These are phyloP conservation scores for Vitis cinerea DNA, from an alignment of 164 flowering plant species.

Conservation along the genomic window DNA sequence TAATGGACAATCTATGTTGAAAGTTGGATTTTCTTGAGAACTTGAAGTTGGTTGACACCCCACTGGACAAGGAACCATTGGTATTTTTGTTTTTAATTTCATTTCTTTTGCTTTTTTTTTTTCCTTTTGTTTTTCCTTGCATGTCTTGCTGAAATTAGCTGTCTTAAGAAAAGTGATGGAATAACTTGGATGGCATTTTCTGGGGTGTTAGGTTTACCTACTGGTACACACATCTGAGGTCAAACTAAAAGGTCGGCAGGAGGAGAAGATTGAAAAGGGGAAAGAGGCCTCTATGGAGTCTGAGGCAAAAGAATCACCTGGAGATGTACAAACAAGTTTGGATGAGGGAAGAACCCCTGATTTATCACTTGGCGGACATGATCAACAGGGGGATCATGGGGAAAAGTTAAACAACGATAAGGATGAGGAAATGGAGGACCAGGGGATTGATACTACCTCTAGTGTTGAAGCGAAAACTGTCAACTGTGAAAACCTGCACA, in stretches of 20 bases:
- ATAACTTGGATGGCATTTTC: conserved; percentile 2
- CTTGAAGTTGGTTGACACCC: too few relatives aligned
- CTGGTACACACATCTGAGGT: conserved; percentile 74
- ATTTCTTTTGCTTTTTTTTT: background rate
- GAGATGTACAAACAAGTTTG: conserved; percentile 22
- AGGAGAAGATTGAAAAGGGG: conserved; percentile 28
- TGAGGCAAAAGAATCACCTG: conserved; percentile 24
- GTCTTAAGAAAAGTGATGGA: background rate
- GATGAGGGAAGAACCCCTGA: conserved; percentile 37
- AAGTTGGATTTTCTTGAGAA: too few relatives aligned
- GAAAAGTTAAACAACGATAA: conserved; percentile 22
- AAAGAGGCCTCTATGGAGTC: conserved; percentile 31
- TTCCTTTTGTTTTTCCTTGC: background rate
- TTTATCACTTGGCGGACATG: conserved; percentile 24
- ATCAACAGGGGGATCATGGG: conserved; percentile 24
- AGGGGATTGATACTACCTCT: conserved; percentile 22
- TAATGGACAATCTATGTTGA: too few relatives aligned
- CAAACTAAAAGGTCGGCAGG: conserved; percentile 45
- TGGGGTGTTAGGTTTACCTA: conserved; percentile 59
- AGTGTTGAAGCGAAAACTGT: conserved; percentile 28
- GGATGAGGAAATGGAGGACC: conserved; percentile 40
- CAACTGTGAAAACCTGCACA: conserved; percentile 19
- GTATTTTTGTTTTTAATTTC: background rate
- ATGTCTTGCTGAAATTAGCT: background rate
- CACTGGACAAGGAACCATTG: background rate